A percentile compares a stretch with the other conserved stretches of the same genome.
phyloP scores from a whole-genome alignment of 805 yeast genomes.

The Yamadazyma kitorensis region DNA sequence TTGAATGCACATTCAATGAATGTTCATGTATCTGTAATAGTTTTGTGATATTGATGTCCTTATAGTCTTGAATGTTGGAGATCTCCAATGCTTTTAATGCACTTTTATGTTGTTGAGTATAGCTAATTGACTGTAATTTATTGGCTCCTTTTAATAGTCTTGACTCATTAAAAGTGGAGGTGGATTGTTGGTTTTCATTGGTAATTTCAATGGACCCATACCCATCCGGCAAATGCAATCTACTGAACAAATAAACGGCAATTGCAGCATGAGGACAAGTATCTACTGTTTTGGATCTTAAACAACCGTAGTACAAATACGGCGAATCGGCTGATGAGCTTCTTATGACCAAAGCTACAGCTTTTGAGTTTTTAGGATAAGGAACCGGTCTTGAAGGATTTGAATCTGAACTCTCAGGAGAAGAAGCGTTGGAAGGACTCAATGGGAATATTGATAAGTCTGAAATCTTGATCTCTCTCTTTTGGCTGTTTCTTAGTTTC shows the following conservation, averaged over 20 bases:
- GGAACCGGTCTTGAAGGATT: background rate
- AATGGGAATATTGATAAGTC: slow-evolving; percentile 17
- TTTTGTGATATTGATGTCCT: slow-evolving; percentile 18
- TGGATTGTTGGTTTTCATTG: slow-evolving; percentile 1
- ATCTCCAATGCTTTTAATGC: slow-evolving; percentile 18
- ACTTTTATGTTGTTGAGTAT: slow-evolving; percentile 27
- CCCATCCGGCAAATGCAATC: slow-evolving; percentile 28
- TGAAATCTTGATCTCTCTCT: slow-evolving; percentile 21
- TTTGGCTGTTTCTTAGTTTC: slow-evolving; percentile 19
- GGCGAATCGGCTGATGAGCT: slow-evolving; percentile 2
- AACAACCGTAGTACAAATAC: slow-evolving; percentile 17
- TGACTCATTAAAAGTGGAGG: slow-evolving; percentile 14
- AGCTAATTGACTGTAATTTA: slow-evolving; percentile 20
- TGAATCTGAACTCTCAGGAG: background rate
- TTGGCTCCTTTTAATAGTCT: slow-evolving; percentile 25
- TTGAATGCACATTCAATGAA: slow-evolving; percentile 1
- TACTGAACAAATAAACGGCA: slow-evolving; percentile 24
- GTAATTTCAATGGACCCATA: slow-evolving; percentile 19
- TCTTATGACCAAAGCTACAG: slow-evolving; percentile 9
- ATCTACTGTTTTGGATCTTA: slow-evolving; percentile 23
- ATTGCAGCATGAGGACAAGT: slow-evolving; percentile 26
- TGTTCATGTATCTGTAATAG: slow-evolving; percentile 16
- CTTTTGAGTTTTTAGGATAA: background rate
- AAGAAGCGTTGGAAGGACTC: slow-evolving; percentile 1
- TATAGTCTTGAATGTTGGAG: slow-evolving; percentile 15